A percentile compares a stretch with the other conserved stretches of the same genome.
Evolutionary conservation across 805 yeast species (phyloP).

Genomic region (Kazachstania taianensis): DNA sequence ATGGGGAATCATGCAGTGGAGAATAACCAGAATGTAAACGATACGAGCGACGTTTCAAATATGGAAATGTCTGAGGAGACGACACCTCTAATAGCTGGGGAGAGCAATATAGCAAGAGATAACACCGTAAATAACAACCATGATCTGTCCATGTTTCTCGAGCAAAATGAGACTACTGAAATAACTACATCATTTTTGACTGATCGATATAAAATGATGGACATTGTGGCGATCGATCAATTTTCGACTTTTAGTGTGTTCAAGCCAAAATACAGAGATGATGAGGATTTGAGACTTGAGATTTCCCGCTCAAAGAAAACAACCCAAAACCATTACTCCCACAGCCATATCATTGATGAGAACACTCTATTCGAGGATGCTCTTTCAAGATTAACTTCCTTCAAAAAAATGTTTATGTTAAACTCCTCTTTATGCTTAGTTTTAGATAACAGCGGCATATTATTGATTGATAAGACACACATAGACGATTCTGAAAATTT

Average conservation of each 20-base stretch:
- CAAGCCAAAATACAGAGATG: constrained; percentile 18
- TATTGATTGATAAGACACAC: constrained; percentile 14
- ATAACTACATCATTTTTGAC: constrained; percentile 18
- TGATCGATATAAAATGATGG: constrained; percentile 18
- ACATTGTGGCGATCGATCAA: constrained; percentile 17
- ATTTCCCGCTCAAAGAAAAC: background rate
- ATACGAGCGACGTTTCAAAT: background rate
- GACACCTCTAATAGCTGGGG: background rate
- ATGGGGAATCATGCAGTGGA: constrained; percentile 1
- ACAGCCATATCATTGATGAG: background rate
- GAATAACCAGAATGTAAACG: constrained; percentile 2
- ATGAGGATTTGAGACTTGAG: constrained; percentile 13
- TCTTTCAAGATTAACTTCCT: constrained; percentile 9
- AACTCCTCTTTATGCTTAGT: constrained; percentile 15
- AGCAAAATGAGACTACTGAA: background rate
- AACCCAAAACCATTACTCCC: background rate
- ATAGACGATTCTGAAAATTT: constrained; percentile 7
- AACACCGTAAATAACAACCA: background rate
- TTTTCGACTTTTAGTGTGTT: constrained; percentile 13
- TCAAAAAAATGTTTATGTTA: constrained; percentile 20
- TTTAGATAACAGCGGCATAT: constrained; percentile 17
- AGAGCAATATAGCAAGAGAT: background rate
- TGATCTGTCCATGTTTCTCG: background rate
- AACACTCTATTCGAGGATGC: background rate
- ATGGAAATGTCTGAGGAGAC: background rate